Evolutionary conservation across 805 yeast genomes (phyloP), one percentile per base, ranked within the genome.

Genomic region (Ogataea nonfermentans): DNA sequence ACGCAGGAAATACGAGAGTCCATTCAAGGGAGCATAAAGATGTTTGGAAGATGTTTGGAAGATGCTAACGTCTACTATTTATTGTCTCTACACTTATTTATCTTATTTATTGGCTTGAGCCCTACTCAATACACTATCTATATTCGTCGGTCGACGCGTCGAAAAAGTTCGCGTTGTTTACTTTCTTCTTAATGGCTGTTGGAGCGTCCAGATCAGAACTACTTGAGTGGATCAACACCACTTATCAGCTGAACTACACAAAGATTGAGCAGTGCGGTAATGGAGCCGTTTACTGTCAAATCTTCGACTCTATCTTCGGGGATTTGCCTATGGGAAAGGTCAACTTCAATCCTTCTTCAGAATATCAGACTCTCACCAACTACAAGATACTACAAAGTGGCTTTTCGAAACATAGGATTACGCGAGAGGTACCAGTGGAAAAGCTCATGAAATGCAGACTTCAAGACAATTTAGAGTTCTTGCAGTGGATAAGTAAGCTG

Each of bases 251-350:
- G 29, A 69, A 79, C 46, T 77, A 85, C 53, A 70, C 78, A 25
- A 87, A 84, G 57, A 83, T 93, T 2, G 99, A 93, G 58, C 90
- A 90, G 62, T 82, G 96, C 57, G 99, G 99, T 12, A 78, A 84
- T 2, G 99, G 99, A 2, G 96, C 96, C 1, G 91, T 88, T 1
- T 91, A 87, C 59, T 89, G 97, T 62, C 96, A 90, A 66, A 74
- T 93, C 27, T 71, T 91, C 68, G 97, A 93, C 61, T 78, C 89
- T 6, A 79, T 93, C 13, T 85, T 71, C 53, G 80, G 83, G 8
- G 96, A 88, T 51, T 73, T 93, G 13, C 93, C 96, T 2, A 76
- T 91, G 82, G 56, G 66, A 34, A 78, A 81, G 51, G 95, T 91
- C 38, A 81, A 78, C 53, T 88, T 82, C 57, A 76, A 79, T 43